Percentiles rank a stretch among this genome's conserved stretches.
These are phyloP conservation scores for Purshia tridentata DNA, from an alignment of 306 rosid genomes.

Conservation along the genomic window DNA sequence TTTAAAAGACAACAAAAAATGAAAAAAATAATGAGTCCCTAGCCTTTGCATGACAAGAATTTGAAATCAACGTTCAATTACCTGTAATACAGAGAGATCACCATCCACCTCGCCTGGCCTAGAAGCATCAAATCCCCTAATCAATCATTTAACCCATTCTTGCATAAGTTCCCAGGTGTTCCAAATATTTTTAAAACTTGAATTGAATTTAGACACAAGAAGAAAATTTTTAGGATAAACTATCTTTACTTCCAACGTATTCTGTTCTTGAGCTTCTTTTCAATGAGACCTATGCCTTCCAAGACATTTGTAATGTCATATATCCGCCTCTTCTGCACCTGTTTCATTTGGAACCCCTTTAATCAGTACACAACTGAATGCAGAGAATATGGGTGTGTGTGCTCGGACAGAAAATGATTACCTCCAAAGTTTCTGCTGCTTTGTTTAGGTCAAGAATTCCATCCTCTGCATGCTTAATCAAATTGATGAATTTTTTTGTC, in stretches of 20 bases:
- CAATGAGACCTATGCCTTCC: conserved; percentile 99
- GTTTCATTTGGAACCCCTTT: conserved; percentile 25
- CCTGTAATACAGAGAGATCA: conserved; percentile 75
- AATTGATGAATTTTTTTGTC: conserved; percentile 92
- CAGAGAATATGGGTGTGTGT: not conserved
- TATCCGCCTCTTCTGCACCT: conserved; percentile 99
- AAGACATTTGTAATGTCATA: conserved; percentile 97
- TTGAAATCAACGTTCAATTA: conserved; percentile 21
- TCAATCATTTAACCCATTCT: conserved; percentile 35
- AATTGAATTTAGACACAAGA: conserved; percentile 22
- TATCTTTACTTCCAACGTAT: conserved; percentile 90
- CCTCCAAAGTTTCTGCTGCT: conserved; percentile 97
- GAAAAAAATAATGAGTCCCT: not conserved
- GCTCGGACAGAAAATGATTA: conserved; percentile 26
- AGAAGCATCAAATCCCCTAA: conserved; percentile 83
- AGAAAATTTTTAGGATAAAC: conserved; percentile 20
- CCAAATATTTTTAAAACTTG: conserved; percentile 14
- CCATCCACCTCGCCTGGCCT: conserved; percentile 64
- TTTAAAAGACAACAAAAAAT: not conserved
- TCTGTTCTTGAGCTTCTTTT: conserved; percentile 91
- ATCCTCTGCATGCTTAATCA: conserved; percentile 89
- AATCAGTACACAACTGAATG: conserved; percentile 27
- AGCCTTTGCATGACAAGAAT: not conserved
- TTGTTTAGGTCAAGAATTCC: conserved; percentile 93
- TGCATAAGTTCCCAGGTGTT: conserved; percentile 32